Conservation (phyloP, 2,329 filamentous ascomycete genomes). For the Lecanoromycetidae sp. region DNA sequence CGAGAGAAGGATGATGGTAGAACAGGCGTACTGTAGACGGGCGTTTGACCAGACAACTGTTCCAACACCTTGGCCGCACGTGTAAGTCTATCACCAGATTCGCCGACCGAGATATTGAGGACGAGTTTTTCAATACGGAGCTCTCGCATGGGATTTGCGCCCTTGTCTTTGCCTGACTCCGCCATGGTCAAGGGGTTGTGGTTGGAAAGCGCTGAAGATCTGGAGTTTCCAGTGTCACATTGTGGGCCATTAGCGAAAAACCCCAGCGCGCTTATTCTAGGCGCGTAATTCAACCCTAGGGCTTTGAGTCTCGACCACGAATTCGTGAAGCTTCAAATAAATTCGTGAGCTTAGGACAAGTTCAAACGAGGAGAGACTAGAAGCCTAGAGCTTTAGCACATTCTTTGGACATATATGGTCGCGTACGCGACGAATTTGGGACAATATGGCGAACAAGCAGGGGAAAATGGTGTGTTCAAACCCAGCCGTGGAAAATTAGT, state of each 20-base stretch:
- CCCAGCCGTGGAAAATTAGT: conserved; percentile 17
- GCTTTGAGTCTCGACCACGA: neutral
- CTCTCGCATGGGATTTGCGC: conserved; percentile 98
- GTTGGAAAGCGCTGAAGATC: neutral
- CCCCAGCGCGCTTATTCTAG: conserved; percentile 9
- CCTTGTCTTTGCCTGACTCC: conserved; percentile 59
- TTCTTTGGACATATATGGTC: conserved; percentile 14
- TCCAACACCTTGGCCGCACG: conserved; percentile 99
- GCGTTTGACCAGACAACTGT: conserved; percentile 98
- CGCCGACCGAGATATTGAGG: conserved; percentile 98
- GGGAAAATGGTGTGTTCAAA: conserved; percentile 87
- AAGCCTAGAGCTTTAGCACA: conserved; percentile 14
- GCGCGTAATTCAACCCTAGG: conserved; percentile 7
- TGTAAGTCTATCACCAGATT: conserved; percentile 99
- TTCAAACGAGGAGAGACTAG: neutral
- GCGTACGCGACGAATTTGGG: conserved; percentile 10
- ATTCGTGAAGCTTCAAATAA: neutral
- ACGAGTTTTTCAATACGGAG: conserved; percentile 99
- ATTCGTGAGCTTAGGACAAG: neutral
- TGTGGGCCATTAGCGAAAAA: conserved; percentile 13
- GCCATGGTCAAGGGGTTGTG: no score
- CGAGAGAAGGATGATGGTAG: neutral
- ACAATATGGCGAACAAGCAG: conserved; percentile 73
- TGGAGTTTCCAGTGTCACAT: no score
- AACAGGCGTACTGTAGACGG: conserved; percentile 79